Conservation (phyloP, 2,329 filamentous ascomycete genomes). For the Phaeomoniella chlamydospora region DNA sequence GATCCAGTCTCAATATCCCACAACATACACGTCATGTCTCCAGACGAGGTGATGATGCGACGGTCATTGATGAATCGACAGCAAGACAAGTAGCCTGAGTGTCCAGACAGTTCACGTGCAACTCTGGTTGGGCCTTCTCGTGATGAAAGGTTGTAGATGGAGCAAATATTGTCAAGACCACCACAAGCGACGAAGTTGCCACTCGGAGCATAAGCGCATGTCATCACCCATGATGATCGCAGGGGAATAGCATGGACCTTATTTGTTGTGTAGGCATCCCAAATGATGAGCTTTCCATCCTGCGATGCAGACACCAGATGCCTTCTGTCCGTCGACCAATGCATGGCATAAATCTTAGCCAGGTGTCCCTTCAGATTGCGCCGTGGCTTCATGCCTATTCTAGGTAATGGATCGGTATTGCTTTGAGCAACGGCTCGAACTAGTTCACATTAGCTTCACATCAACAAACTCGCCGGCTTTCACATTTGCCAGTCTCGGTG, state of each 20-base stretch:
- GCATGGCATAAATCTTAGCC: constrained; percentile 99
- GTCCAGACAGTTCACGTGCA: constrained; percentile 85
- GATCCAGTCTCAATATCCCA: constrained; percentile 98
- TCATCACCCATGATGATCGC: constrained; percentile 99
- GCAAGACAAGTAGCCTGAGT: constrained; percentile 95
- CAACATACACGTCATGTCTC: constrained; percentile 99
- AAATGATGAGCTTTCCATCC: constrained; percentile 98
- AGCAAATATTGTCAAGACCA: constrained; percentile 98
- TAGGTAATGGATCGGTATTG: constrained; percentile 80
- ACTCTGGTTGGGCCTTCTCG: constrained; percentile 95
- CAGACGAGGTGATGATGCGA: constrained; percentile 92
- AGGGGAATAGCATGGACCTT: constrained; percentile 98
- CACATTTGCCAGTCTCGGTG: too few species aligned
- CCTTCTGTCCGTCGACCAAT: constrained; percentile 97
- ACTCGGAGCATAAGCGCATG: constrained; percentile 94
- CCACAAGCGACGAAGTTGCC: constrained; percentile 98
- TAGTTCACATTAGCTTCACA: constrained; percentile 22
- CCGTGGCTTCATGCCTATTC: constrained; percentile 95
- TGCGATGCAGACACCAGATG: constrained; percentile 96
- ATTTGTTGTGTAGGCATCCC: constrained; percentile 99
- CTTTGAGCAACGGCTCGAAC: constrained; percentile 86
- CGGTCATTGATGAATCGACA: constrained; percentile 98
- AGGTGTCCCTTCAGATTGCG: constrained; percentile 94
- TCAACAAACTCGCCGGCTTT: not conserved
- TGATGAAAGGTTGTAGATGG: constrained; percentile 96